A percentile compares a stretch with the other conserved stretches of the same genome.
These are phyloP conservation scores for Apostasia shenzhenica DNA, from an alignment of 106 monocot genomes.

Conservation along the genomic window DNA sequence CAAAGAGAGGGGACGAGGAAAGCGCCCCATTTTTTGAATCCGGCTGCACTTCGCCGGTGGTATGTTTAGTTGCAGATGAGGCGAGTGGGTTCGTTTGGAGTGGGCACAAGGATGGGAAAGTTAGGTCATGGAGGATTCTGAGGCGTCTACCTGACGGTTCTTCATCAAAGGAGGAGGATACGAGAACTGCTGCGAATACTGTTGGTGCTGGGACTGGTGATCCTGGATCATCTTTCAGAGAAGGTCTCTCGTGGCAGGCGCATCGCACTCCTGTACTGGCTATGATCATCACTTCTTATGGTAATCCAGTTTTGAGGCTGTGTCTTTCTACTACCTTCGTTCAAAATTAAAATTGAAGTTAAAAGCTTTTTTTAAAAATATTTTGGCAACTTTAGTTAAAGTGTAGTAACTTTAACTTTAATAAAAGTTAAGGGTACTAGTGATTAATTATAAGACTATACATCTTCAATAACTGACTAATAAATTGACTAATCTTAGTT, in stretches of 20 bases:
- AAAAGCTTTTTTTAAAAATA: neutral
- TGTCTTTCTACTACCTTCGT: neutral
- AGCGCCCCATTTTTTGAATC: constrained; percentile 25
- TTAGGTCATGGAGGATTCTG: constrained; percentile 25
- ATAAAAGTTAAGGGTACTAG: too few relatives aligned
- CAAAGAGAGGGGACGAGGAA: constrained; percentile 67
- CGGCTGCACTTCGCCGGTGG: constrained; percentile 13
- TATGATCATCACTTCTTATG: constrained; percentile 25
- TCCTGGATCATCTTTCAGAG: constrained; percentile 14
- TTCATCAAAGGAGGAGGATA: neutral
- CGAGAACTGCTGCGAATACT: neutral
- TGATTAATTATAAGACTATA: too few relatives aligned
- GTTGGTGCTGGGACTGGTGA: constrained; percentile 6
- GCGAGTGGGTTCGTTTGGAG: constrained; percentile 27
- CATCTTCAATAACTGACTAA: too few relatives aligned
- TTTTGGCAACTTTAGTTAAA: too few relatives aligned
- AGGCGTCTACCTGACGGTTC: neutral
- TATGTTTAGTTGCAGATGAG: constrained; percentile 31
- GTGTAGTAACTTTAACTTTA: too few relatives aligned
- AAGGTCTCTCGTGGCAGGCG: constrained; percentile 32
- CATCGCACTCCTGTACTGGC: constrained; percentile 28
- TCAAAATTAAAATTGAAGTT: too few relatives aligned
- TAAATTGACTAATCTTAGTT: too few relatives aligned
- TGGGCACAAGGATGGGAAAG: constrained; percentile 42
- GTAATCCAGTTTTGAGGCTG: constrained; percentile 7